Evolutionary conservation across 345 rosid species (phyloP), one percentile per base, ranked within the genome.

Genomic region (Salix arbutifolia): DNA sequence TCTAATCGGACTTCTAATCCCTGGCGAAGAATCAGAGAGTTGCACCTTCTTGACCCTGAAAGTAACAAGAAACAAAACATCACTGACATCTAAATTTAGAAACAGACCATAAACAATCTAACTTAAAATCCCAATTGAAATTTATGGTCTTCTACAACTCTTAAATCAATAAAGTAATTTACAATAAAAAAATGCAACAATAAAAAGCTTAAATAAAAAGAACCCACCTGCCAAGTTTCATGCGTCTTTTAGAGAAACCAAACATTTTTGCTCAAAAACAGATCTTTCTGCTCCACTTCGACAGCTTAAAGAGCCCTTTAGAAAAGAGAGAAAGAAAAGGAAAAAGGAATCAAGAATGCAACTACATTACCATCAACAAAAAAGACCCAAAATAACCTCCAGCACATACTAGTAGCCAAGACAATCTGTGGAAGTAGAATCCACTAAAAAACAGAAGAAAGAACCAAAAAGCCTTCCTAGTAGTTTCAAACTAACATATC

Each of bases 21-120:
- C 96, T 78, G 84, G 91, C 19, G 88, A 80, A 66, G 97, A 80
- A 35, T 96, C 99, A 9, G 98, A 90, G 38, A 96, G 96, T 79
- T 93, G 99, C n/a, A 91, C 97, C 88, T 94, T 94, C 91, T 93
- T 96, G 73, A 92, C 88, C 81, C 99, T 96, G 78, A 78, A 50
- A 73, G 23, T 61, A 77, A 8, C 44, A 40, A 40, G 44, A 9
- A 40, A 40, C 44, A 40, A 40, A 14, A 76, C n/a, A 76, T 26
- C 11, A 26, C 21, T 16, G 25, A 23, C 74, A 76, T 40, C 16
- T 46, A 58, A 76, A 69, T 62, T 68, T 60, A 65, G 61, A 53
- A 70, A 46, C n/a, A 25, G 10, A 31, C 12, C 21, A n/a, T 19
- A 65, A 65, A 65, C 16, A 26, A 6, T 6, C 3, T 17, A 52